Evolutionary conservation across 495 filamentous ascomycete species (phyloP).

Genomic region (Hapsidospora chrysogenum): DNA sequence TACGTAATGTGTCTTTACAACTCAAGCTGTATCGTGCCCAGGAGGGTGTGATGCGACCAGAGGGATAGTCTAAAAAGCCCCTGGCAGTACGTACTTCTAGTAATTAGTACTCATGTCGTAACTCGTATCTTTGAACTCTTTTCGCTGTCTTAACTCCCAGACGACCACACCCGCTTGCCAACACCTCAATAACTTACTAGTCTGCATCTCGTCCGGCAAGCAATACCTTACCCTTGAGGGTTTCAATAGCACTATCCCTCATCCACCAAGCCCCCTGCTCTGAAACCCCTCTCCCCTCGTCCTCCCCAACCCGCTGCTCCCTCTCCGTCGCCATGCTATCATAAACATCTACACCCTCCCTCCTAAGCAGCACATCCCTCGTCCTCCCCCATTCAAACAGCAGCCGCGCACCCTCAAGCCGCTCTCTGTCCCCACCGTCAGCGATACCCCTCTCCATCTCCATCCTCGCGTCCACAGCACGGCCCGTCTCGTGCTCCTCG

Average conservation of each 20-base stretch:
- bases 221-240: constrained; percentile 38
- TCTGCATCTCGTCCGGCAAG: no score
- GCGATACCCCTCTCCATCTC: constrained; percentile 44
- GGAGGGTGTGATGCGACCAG: no score
- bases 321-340: constrained; percentile 5
- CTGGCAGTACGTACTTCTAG: no score
- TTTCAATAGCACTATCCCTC: constrained; percentile 33
- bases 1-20: no score
- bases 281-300: constrained; percentile 2
- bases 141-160: no score
- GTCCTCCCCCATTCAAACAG: constrained; percentile 68
- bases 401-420: constrained; percentile 55
- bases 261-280: constrained; percentile 27
- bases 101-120: no score
- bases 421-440: constrained; percentile 43
- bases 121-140: no score
- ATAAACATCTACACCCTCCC: background rate
- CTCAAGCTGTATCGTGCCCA: no score
- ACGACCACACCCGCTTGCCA: no score
- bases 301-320: constrained; percentile 3
- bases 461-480: constrained; percentile 63
- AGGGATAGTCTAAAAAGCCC: no score
- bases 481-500: constrained; percentile 32
- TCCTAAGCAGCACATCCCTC: constrained; percentile 8
- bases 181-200: no score